A percentile compares a stretch with the other conserved stretches of the same genome.
Conservation (phyloP, 345 rosid genomes). For the Capsella bursapastoris region DNA sequence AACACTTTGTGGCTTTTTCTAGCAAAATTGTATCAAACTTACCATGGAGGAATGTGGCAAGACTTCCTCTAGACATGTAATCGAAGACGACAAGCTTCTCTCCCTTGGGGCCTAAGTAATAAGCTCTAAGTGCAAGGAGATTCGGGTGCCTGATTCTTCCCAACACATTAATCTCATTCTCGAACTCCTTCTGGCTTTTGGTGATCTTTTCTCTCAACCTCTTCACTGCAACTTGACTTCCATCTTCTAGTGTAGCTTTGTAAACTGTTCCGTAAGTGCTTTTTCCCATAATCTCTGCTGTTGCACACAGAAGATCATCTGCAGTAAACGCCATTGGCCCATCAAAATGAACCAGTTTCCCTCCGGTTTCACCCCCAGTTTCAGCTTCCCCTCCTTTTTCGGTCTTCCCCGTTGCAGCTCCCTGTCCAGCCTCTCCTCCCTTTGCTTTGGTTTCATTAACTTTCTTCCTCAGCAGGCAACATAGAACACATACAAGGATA, state of each 20-base stretch:
- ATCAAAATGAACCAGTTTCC: constrained; percentile 92
- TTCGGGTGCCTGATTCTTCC: constrained; percentile 86
- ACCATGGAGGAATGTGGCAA: constrained; percentile 90
- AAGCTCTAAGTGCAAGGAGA: constrained; percentile 83
- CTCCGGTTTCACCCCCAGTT: constrained; percentile 78
- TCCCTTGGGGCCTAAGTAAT: constrained; percentile 93
- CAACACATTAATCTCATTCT: constrained; percentile 64
- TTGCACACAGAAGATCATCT: constrained; percentile 95
- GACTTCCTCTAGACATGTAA: constrained; percentile 90
- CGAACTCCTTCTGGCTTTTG: constrained; percentile 81
- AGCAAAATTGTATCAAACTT: constrained; percentile 26
- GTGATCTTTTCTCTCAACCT: constrained; percentile 89
- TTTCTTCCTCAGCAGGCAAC: constrained; percentile 72
- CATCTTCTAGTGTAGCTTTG: constrained; percentile 94
- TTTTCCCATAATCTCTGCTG: constrained; percentile 98
- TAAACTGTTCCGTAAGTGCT: constrained; percentile 92
- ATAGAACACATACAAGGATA: constrained; percentile 60
- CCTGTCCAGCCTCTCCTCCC: constrained; percentile 44
- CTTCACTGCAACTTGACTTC: constrained; percentile 90
- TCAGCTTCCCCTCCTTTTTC: constrained; percentile 71
- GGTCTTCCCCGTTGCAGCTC: constrained; percentile 43
- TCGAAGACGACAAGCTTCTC: constrained; percentile 97
- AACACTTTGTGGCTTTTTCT: background rate
- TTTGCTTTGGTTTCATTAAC: constrained; percentile 48
- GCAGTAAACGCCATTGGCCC: constrained; percentile 92